Evolutionary conservation across 805 yeast genomes (phyloP).

Genomic region (Saturnispora mendoncae): DNA sequence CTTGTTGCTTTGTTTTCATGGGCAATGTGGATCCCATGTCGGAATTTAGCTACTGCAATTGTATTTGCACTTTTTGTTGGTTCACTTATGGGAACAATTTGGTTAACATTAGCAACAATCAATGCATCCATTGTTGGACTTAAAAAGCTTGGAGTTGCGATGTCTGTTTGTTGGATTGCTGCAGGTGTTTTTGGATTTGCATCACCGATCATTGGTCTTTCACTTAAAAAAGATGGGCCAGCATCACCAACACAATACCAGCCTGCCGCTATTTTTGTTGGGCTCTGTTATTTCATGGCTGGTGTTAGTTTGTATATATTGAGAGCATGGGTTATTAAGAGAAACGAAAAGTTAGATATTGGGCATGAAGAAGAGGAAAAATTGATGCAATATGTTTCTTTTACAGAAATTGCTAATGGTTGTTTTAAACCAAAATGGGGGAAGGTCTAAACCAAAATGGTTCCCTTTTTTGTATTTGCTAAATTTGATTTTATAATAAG

Average conservation of each 20-base stretch:
- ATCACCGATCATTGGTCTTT: slow-evolving; percentile 54
- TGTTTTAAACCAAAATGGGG: slow-evolving; percentile 10
- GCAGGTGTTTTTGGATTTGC: slow-evolving; percentile 43
- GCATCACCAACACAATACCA: slow-evolving; percentile 39
- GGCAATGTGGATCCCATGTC: slow-evolving; percentile 51
- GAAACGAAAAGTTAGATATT: slow-evolving; percentile 30
- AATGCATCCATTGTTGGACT: slow-evolving; percentile 47
- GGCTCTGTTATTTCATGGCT: slow-evolving; percentile 42
- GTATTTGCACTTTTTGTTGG: slow-evolving; percentile 47
- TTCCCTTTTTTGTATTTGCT: neutral
- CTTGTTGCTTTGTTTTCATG: slow-evolving; percentile 34
- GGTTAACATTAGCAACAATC: slow-evolving; percentile 46
- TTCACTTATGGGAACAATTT: slow-evolving; percentile 50
- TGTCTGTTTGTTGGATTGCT: slow-evolving; percentile 40
- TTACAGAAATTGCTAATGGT: slow-evolving; percentile 2
- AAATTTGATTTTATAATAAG: neutral
- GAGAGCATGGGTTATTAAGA: slow-evolving; percentile 47
- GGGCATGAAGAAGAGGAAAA: slow-evolving; percentile 19
- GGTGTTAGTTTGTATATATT: slow-evolving; percentile 34
- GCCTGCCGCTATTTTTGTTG: slow-evolving; percentile 51
- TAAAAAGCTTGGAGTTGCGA: slow-evolving; percentile 40
- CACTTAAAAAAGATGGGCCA: slow-evolving; percentile 33
- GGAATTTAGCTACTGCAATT: slow-evolving; percentile 47
- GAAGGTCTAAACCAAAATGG: slow-evolving; percentile 10
- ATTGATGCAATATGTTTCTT: slow-evolving; percentile 14